Evolutionary conservation across 2,329 filamentous ascomycete genomes (phyloP), one percentile per base, ranked within the genome.

Genomic region (Pseudohalonectria lignicola): DNA sequence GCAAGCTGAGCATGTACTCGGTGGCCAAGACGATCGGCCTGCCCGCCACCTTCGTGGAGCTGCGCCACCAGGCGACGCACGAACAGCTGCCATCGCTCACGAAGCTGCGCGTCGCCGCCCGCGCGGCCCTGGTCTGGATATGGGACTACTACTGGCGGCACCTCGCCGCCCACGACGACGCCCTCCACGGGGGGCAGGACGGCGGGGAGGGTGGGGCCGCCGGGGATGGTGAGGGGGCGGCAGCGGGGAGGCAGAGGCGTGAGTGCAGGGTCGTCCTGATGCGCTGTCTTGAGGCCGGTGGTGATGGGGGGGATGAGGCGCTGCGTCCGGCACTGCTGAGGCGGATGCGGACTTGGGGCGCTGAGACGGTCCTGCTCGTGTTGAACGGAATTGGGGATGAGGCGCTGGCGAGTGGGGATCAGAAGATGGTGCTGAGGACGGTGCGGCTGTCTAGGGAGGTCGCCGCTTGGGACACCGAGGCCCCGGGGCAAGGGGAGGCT

Each of bases 21-120:
- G 67, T 82, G 18, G 82, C 80, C 42, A 78, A 74, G 55, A 75
- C 69, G 29, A 74, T 86, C 41, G 77, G 74, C 1, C 61, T 87
- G 41, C 82, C 82, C 1, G 76, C 80, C 1, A 80, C 82, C 0
- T 93, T 94, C 57, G 86, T 95, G 39, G 87, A 94, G 64, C 67
- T 93, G 41, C 76, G 88, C 33, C 88, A 95, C 56, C 84, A 93
- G 61, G 85, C 84, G 31, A 93, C 87, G 30, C 88, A 96, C 56
- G 85, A 93, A 57, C 83, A 87, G 53, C 64, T 94, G 40, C 88
- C 88, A 0, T 79, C 80, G 1, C 64, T 94, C 38, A 68, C 74
- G 10, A 78, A 86, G 45, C 64, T 95, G 44, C 74, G 86, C 37
- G 69, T 70, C 26, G 82, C 82, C 2, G 76, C 82, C 2, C 62